These are phyloP conservation scores for Sindora glabra DNA, from an alignment of 306 rosid species.

Conservation along the genomic window DNA sequence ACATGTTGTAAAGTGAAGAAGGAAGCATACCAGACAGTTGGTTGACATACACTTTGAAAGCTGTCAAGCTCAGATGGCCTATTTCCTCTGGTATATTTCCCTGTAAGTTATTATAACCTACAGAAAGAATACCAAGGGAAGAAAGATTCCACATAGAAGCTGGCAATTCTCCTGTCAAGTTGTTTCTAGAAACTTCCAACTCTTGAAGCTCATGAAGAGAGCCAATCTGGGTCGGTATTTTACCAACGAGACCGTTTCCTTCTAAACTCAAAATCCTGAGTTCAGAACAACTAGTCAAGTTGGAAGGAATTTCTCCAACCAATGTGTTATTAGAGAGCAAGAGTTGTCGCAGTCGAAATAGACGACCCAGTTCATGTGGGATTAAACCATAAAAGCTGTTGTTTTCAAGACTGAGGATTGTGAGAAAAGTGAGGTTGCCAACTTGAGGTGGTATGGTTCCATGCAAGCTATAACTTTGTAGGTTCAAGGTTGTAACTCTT, in stretches of 20 bases:
- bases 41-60: neutral
- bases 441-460: no score
- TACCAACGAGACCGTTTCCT: neutral
- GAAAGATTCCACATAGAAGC: conserved; percentile 12
- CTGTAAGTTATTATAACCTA: neutral
- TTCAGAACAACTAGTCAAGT: no score
- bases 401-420: no score
- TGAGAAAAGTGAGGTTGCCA: no score
- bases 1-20: conserved; percentile 11
- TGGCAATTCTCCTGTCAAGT: conserved; percentile 11
- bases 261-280: neutral
- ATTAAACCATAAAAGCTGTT: no score
- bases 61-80: neutral
- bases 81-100: conserved; percentile 2
- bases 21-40: conserved; percentile 7
- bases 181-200: neutral
- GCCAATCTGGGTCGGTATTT: neutral
- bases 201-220: neutral
- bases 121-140: neutral
- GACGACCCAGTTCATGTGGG: no score
- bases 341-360: no score
- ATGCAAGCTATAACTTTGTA: no score
- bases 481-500: no score
- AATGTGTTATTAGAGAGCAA: no score
- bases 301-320: no score